These are phyloP conservation scores for Coniella vitis DNA, from an alignment of 2,329 filamentous ascomycete genomes.

Conservation along the genomic window DNA sequence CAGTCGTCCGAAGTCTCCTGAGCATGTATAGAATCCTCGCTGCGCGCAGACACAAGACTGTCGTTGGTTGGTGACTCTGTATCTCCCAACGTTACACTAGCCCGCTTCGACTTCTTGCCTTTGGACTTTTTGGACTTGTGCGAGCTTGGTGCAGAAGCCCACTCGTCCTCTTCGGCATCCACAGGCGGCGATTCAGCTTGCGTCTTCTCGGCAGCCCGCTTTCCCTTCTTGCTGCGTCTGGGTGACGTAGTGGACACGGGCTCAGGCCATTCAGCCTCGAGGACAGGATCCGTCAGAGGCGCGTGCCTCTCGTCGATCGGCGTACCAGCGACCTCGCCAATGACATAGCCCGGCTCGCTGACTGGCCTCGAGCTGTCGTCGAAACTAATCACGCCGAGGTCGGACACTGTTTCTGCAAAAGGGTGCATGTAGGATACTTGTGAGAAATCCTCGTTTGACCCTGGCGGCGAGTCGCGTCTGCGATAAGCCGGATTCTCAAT, in stretches of 20 bases:
- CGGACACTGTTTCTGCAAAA: conserved; percentile 40
- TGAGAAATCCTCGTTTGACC: conserved; percentile 39
- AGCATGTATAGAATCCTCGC: conserved; percentile 25
- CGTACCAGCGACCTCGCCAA: conserved; percentile 39
- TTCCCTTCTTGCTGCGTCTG: conserved; percentile 41
- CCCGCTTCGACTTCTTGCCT: conserved; percentile 13
- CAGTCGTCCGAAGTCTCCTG: conserved; percentile 27
- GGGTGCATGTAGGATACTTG: conserved; percentile 38
- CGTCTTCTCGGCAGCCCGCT: conserved; percentile 21
- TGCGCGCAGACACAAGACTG: conserved; percentile 23
- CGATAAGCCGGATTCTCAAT: conserved; percentile 59
- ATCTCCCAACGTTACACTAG: conserved; percentile 15
- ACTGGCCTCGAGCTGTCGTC: conserved; percentile 23
- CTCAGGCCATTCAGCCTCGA: conserved; percentile 15
- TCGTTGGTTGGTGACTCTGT: conserved; percentile 21
- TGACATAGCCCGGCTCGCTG: conserved; percentile 36
- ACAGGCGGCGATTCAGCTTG: neutral
- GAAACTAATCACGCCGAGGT: conserved; percentile 30
- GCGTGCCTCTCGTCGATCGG: conserved; percentile 28
- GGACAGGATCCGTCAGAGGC: conserved; percentile 16
- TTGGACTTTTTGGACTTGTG: conserved; percentile 28
- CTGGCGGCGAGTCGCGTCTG: conserved; percentile 56
- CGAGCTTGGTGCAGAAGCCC: conserved; percentile 22
- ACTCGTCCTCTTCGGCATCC: conserved; percentile 18
- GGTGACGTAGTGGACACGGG: conserved; percentile 16